phyloP scores from a whole-genome alignment of 768 basidiomycete species.

The Dentipellis fragilis region DNA sequence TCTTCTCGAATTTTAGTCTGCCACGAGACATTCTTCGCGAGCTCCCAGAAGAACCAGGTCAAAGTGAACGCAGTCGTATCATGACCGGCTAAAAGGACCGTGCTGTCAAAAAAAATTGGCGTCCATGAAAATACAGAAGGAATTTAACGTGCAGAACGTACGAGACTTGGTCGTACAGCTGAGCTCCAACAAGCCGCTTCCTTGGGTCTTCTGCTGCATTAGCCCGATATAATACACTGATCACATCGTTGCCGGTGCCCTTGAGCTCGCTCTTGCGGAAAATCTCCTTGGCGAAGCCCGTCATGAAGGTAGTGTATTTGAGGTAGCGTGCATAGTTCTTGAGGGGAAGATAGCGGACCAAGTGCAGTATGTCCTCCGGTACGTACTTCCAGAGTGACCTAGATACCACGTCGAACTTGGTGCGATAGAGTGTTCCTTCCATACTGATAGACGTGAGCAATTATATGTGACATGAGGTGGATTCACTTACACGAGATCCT shows the following conservation, averaged over 20 bases:
- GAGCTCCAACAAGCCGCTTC: background rate
- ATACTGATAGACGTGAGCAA: background rate
- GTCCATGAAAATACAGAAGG: background rate
- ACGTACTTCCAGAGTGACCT: background rate
- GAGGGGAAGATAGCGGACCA: slow-evolving; percentile 1
- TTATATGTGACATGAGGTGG: background rate
- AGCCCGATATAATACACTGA: slow-evolving; percentile 4
- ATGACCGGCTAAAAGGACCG: slow-evolving; percentile 14
- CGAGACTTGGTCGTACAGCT: slow-evolving; percentile 8
- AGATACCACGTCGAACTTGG: background rate
- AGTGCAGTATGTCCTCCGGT: background rate
- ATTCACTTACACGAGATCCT: background rate
- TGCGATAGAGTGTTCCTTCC: background rate
- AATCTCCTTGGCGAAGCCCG: background rate
- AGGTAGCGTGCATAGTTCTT: slow-evolving; percentile 5
- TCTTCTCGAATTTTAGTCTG: slow-evolving; percentile 12
- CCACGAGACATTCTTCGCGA: slow-evolving; percentile 9
- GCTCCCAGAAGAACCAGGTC: slow-evolving; percentile 12
- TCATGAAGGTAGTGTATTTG: background rate
- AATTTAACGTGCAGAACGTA: background rate
- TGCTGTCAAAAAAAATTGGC: background rate
- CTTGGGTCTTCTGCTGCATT: slow-evolving; percentile 3
- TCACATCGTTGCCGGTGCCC: slow-evolving; percentile 2
- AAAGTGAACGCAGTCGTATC: slow-evolving; percentile 14
- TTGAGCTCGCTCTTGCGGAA: background rate